These are phyloP conservation scores for Giardia muris DNA, from an alignment of 208 protist genomes.

Conservation along the genomic window DNA sequence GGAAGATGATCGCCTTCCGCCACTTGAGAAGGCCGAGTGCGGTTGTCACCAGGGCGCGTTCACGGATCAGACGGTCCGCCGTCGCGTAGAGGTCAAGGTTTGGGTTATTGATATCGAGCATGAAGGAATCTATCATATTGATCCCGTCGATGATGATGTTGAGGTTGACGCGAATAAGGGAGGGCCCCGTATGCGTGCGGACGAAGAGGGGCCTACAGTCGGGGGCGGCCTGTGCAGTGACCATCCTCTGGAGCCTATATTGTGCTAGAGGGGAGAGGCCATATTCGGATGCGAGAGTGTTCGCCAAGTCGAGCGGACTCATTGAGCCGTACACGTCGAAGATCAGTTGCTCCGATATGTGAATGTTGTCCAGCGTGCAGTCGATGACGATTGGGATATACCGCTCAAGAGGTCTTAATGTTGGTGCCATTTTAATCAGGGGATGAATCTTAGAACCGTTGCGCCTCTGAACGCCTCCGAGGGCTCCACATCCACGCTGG, in stretches of 20 bases:
- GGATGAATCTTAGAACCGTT: no score
- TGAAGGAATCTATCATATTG: background rate
- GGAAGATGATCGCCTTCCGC: background rate
- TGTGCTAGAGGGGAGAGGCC: background rate
- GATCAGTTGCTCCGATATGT: background rate
- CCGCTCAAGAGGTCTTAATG: background rate
- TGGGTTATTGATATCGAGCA: background rate
- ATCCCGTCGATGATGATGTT: background rate
- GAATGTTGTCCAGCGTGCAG: background rate
- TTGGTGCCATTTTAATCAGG: no score
- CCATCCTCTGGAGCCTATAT: background rate
- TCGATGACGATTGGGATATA: background rate
- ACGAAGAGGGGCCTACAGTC: background rate
- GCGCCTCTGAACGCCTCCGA: no score
- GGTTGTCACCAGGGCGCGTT: background rate
- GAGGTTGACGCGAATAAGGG: background rate
- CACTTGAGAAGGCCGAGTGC: background rate
- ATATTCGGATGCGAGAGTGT: background rate
- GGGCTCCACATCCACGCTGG: no score
- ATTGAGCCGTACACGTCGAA: background rate
- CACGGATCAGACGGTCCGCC: background rate
- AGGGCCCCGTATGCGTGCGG: background rate
- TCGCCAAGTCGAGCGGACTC: background rate
- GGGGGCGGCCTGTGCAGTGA: background rate
- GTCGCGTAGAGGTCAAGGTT: background rate